Percentiles rank a stretch among this genome's conserved stretches.
Conservation (phyloP, 176 grass and related monocot species). For the Puccinellia tenuiflora region DNA sequence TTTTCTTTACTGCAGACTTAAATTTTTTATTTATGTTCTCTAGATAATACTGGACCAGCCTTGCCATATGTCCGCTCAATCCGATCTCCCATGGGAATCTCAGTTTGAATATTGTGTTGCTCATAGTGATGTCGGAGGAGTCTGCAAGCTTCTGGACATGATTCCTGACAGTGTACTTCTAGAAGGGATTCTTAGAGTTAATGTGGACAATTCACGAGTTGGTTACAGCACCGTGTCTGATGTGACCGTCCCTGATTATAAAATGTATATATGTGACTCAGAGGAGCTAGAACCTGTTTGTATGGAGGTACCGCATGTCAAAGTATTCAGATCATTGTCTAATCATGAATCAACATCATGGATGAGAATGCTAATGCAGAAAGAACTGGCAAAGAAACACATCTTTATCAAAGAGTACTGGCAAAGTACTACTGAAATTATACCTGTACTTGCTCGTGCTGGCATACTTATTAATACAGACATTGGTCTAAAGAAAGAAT, state of each 20-base stretch:
- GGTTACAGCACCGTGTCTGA: constrained; percentile 8
- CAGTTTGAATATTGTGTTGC: constrained; percentile 75
- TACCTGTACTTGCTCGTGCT: constrained; percentile 66
- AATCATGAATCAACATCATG: constrained; percentile 52
- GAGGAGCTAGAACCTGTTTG: constrained; percentile 68
- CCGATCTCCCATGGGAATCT: constrained; percentile 72
- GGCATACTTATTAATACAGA: constrained; percentile 56
- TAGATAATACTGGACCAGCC: constrained; percentile 84
- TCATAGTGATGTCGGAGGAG: constrained; percentile 52
- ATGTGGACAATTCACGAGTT: constrained; percentile 44
- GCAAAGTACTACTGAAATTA: constrained; percentile 59
- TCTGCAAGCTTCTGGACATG: constrained; percentile 53
- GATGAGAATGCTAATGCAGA: constrained; percentile 61
- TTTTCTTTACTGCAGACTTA: constrained; percentile 2
- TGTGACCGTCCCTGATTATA: constrained; percentile 38
- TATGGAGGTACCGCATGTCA: constrained; percentile 71
- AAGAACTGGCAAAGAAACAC: constrained; percentile 68
- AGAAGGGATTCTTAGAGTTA: constrained; percentile 69
- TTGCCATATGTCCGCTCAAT: constrained; percentile 36
- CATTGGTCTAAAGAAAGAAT: constrained; percentile 31
- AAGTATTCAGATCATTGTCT: constrained; percentile 51
- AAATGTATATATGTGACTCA: constrained; percentile 59
- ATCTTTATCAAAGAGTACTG: constrained; percentile 87
- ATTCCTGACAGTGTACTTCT: constrained; percentile 57
- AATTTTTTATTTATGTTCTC: constrained; percentile 33